phyloP scores from a whole-genome alignment of 192 early-diverging fungal genomes.

The Coemansia sp. region DNA sequence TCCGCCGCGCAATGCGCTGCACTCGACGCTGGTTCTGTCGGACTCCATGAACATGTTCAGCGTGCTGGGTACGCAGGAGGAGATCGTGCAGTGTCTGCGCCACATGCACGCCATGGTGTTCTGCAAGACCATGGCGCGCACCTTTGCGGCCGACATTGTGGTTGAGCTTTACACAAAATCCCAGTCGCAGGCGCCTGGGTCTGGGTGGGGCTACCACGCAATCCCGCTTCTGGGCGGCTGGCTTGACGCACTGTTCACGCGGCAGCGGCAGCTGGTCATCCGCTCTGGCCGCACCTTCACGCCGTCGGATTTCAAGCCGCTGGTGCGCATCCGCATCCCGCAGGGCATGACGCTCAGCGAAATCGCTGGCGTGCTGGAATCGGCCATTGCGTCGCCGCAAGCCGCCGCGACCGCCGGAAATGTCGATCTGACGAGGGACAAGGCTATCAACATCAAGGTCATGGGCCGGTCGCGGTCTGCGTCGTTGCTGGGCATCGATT shows the following conservation, averaged over 20 bases:
- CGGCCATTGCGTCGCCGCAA: not conserved
- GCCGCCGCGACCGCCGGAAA: not conserved
- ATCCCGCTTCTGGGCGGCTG: slow-evolving; percentile 8
- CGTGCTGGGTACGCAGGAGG: slow-evolving; percentile 21
- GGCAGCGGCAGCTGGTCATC: slow-evolving; percentile 34
- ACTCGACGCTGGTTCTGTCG: slow-evolving; percentile 18
- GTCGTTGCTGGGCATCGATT: slow-evolving; percentile 12
- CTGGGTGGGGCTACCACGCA: slow-evolving; percentile 1
- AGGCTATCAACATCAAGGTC: slow-evolving; percentile 41
- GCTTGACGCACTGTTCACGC: slow-evolving; percentile 19
- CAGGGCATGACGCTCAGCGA: slow-evolving; percentile 44
- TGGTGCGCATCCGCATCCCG: slow-evolving; percentile 30
- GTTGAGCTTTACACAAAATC: slow-evolving; percentile 20
- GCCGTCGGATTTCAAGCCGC: slow-evolving; percentile 20
- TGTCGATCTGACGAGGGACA: slow-evolving; percentile 39
- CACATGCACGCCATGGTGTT: slow-evolving; percentile 29
- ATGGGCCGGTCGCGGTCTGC: slow-evolving; percentile 41
- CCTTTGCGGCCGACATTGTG: slow-evolving; percentile 18
- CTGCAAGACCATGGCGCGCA: slow-evolving; percentile 13
- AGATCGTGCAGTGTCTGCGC: slow-evolving; percentile 32
- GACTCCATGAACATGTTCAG: slow-evolving; percentile 31
- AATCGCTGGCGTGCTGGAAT: slow-evolving; percentile 29
- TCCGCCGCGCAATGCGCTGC: slow-evolving; percentile 12
- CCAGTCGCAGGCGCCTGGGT: not conserved
- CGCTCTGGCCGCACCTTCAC: slow-evolving; percentile 15